Base-by-base conservation (phyloP, 192 early-diverging fungal species). In the Backusella morwellensis region DNA sequence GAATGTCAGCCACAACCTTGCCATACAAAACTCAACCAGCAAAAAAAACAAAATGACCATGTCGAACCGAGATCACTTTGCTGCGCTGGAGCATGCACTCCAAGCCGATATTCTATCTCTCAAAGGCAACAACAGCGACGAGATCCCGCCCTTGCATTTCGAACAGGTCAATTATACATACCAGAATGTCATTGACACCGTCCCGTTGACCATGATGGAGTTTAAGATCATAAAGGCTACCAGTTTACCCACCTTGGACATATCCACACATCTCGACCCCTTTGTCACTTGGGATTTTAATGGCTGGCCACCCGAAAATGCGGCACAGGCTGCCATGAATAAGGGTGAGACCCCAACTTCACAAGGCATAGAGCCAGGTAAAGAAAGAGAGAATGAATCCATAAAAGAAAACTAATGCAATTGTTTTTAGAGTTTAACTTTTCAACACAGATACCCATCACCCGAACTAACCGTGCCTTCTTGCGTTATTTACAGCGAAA, bases 271-370 rank as follows among this genome's bases (percentile, higher is more conserved):
- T 56, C 81, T 95, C 59, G 91, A 93, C 8, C 85, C 86, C 8
- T 91, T 85, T 77, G 92, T 94, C 8, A 73, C 76, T 14, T 95
- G 86, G 86, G 93, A 95, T 82, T 66, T 93, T 32, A 74, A 77
- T 14, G 93, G 92, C n/a, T 93, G 92, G 92, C 92, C 92, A 17
- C 78, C 84, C 9, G 88, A 90, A 66, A 85, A 86, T 66, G 81
- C 81, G 59, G 69, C 85, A 3, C 83, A 83, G 7, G 82, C 85
- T 47, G 75, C 84, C 4, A 78, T 87, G 41, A 90, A 86, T 14
- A 94, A 93, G 79, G 93, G 93, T 0, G 86, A 90, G 72, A 92
- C 91, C 3, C 78, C 80, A 4, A 85, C 86, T 12, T 76, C 79
- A 42, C 84, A 83, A 54, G 80, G 83, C 4, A 72, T 72, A 41